Evolutionary conservation across 1,284 basidiomycete genomes (phyloP), one percentile per base, ranked within the genome.

Genomic region (Anthracocystis setariae): DNA sequence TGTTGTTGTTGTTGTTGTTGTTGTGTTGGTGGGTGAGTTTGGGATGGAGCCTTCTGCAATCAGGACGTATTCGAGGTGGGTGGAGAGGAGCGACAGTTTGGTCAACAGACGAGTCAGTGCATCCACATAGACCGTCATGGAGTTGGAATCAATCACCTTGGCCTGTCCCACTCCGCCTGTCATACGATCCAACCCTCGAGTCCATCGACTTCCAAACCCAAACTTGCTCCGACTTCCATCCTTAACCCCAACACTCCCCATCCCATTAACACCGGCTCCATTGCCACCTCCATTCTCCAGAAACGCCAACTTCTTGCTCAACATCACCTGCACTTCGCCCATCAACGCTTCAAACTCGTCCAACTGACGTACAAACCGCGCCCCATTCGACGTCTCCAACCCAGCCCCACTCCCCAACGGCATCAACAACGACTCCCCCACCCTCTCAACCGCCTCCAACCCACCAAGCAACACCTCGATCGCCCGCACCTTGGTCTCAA

Each of bases 401-500:
- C 78, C 78, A 0, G 57, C 72, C n/a, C 64, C 56, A 32, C 55
- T 59, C 0, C 65, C 68, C 25, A 67, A 32, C 8, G 64, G 56
- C 49, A 56, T 43, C 35, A 75, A 40, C 29, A 74, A 18, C 43
- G 51, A 37, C 40, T 62, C 71, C 0, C 68, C 73, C 17, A 54
- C 64, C 43, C 57, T 55, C 56, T 84, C 88, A 54, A 94, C 85
- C 48, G 90, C 89, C 63, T 92, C 90, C 61, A 95, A 85, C 21
- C 90, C 91, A 27, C 87, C 87, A 60, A 88, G 88, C 27, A 95
- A 84, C 45, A 92, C 88, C 59, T 91, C 90, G 43, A 95, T 88
- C 53, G 92, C 90, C 29, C 91, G 88, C 13, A 93, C 88, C 84
- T 96, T 96, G 73, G 93, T 91, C 46, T 90, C 88, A 33, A 94